These are phyloP conservation scores for Aureobasidium sp. DNA, from an alignment of 2,329 filamentous ascomycete species.

Conservation along the genomic window DNA sequence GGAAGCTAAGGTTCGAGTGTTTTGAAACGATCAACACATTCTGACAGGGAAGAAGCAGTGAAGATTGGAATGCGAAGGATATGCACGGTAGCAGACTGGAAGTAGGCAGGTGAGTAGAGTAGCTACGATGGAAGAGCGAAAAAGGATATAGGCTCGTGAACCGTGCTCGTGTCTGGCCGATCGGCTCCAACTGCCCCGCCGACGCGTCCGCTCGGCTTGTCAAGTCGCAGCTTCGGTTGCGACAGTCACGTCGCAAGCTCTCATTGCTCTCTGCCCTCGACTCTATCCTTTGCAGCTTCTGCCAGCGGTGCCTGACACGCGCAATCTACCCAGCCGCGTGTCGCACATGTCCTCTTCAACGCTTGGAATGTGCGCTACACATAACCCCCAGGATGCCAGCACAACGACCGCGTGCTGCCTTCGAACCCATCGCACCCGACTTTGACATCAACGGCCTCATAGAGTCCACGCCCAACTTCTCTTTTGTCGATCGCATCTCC, in stretches of 20 bases:
- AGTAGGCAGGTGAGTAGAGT: neutral
- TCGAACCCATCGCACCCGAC: constrained; percentile 82
- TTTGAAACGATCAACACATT: neutral
- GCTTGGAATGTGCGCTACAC: neutral
- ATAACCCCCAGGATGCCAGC: constrained; percentile 55
- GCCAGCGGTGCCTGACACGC: neutral
- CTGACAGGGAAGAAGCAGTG: neutral
- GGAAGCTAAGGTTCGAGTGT: neutral
- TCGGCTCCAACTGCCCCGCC: neutral
- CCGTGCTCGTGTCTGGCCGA: neutral
- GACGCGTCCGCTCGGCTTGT: neutral
- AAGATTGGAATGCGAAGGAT: neutral
- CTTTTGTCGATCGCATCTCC: constrained; percentile 74
- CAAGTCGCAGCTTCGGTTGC: constrained; percentile 6
- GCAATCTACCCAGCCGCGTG: neutral
- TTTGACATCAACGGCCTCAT: constrained; percentile 71
- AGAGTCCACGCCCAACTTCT: constrained; percentile 71
- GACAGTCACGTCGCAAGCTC: neutral
- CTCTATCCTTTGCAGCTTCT: neutral
- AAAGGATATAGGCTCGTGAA: neutral
- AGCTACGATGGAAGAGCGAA: neutral
- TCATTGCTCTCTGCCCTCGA: neutral
- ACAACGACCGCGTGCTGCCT: constrained; percentile 73
- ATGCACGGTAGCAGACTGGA: neutral
- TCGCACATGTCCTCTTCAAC: neutral